These are phyloP conservation scores for Buxus sempervirens DNA, from an alignment of 164 flowering plant genomes.

Conservation along the genomic window DNA sequence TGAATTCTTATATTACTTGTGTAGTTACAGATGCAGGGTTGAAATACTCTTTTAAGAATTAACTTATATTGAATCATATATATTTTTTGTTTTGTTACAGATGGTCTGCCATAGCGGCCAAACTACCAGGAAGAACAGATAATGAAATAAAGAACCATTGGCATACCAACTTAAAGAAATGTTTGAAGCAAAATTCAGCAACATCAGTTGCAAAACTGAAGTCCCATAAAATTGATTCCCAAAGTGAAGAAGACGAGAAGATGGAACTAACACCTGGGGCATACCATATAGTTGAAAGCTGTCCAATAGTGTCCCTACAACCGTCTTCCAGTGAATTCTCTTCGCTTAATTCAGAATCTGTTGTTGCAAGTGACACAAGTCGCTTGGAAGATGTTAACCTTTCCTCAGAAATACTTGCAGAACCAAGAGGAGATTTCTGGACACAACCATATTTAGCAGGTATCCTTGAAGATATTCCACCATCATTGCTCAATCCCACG, in stretches of 20 bases:
- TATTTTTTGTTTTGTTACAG: not conserved
- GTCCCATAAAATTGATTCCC: not conserved
- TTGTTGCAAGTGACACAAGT: no score
- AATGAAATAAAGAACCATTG: constrained; percentile 3
- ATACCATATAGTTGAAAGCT: constrained; percentile 8
- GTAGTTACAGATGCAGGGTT: no score
- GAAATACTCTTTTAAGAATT: no score
- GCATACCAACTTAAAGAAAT: constrained; percentile 1
- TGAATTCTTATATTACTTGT: not conserved
- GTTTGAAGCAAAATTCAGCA: not conserved
- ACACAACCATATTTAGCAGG: no score
- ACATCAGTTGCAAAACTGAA: not conserved
- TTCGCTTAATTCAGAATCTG: no score
- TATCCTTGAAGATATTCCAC: no score
- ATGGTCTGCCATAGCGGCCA: not conserved
- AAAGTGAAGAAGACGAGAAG: not conserved
- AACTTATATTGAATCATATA: no score
- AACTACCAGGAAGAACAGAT: constrained; percentile 2
- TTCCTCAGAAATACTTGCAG: no score
- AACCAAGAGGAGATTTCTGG: no score
- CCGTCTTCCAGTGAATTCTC: constrained; percentile 13
- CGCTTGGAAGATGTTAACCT: no score
- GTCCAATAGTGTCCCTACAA: not conserved
- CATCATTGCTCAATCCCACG: no score
- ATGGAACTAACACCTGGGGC: not conserved